Conservation (phyloP, 768 basidiomycete genomes). For the Serpula lacrymans region DNA sequence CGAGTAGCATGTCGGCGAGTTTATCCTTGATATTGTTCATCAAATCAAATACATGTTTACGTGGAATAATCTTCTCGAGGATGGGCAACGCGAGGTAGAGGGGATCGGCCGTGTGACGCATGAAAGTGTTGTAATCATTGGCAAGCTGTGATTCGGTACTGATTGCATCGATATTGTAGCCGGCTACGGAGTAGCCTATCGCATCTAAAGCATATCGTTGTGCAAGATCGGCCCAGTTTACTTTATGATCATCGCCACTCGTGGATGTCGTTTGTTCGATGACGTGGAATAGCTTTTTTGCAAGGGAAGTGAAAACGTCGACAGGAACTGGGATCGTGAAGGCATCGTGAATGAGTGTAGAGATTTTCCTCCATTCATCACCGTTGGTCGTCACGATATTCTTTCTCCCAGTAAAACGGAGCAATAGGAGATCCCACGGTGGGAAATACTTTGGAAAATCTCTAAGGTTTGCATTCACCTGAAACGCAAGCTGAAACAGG, state of each 20-base stretch:
- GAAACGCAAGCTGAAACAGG: too few species aligned
- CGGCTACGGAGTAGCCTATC: conserved; percentile 30
- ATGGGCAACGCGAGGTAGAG: conserved; percentile 27
- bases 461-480: conserved; percentile 10
- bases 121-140: conserved; percentile 31
- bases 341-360: conserved; percentile 30
- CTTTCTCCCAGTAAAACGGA: conserved; percentile 28
- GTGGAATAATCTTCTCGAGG: conserved; percentile 26
- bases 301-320: conserved; percentile 26
- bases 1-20: conserved; percentile 6
- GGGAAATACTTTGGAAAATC: conserved; percentile 16
- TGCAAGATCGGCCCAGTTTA: conserved; percentile 21
- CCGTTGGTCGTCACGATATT: conserved; percentile 37
- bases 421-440: conserved; percentile 30
- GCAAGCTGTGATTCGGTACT: conserved; percentile 29
- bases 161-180: conserved; percentile 34
- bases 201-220: conserved; percentile 33
- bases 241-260: conserved; percentile 16
- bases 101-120: conserved; percentile 30
- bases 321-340: conserved; percentile 31
- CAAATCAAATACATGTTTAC: conserved; percentile 20
- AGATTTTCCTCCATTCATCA: conserved; percentile 34
- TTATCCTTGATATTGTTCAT: conserved; percentile 24
- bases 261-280: conserved; percentile 19
- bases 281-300: conserved; percentile 27